phyloP scores from a whole-genome alignment of 345 rosid genomes.

The Brassica incana region DNA sequence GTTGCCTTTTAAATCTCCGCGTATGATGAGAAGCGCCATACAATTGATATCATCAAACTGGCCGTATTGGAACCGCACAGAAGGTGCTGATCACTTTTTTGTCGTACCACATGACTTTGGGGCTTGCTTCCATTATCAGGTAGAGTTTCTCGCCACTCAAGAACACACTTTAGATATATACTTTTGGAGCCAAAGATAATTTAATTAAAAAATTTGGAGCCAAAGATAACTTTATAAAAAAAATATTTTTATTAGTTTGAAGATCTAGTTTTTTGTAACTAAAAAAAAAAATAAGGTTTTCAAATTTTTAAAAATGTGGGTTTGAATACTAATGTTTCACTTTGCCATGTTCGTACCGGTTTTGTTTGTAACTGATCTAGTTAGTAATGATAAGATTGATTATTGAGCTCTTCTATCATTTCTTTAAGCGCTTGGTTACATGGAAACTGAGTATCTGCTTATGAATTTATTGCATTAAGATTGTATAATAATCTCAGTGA shows the following conservation, averaged over 20 bases:
- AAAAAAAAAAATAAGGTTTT: no score
- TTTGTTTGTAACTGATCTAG: background rate
- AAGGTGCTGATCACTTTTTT: conserved; percentile 95
- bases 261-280: no score
- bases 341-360: no score
- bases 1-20: conserved; percentile 88
- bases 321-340: no score
- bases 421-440: background rate
- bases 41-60: conserved; percentile 79
- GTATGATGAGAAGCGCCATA: conserved; percentile 92
- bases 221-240: no score
- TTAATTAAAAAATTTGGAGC: no score
- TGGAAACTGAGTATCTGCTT: conserved; percentile 1
- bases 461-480: background rate
- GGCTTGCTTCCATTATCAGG: conserved; percentile 96
- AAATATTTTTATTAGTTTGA: no score
- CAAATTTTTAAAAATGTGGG: no score
- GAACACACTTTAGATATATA: background rate
- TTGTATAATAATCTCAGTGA: background rate
- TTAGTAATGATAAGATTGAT: background rate
- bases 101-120: conserved; percentile 97
- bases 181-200: no score
- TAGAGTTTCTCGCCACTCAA: background rate
- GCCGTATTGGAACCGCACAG: conserved; percentile 94
- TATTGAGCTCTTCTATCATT: background rate